Evolutionary conservation across 2,329 filamentous ascomycete genomes (phyloP), one percentile per base, ranked within the genome.

Genomic region (Botryosphaeria agaves): DNA sequence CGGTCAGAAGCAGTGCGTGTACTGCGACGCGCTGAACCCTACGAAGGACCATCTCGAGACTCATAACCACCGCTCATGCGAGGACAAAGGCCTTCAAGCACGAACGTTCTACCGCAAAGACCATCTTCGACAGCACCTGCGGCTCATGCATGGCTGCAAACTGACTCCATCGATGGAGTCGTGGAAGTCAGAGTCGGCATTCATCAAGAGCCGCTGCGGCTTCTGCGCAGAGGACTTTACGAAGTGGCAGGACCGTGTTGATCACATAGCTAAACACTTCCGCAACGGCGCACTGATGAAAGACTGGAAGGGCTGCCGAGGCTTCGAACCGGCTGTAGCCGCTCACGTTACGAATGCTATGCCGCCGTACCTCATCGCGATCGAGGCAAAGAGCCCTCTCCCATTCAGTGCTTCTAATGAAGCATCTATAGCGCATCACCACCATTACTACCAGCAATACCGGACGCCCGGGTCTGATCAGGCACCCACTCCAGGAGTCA

Each of bases 81-180:
- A 72, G 37, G 76, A 83, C 43, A 70, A 77, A 44, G 66, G 66
- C 3, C 38, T 63, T 1, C 62, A 69, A 32, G 74, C 80, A 39
- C 64, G 70, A 20, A 72, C 66, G 0, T 74, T 73, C 44, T 72
- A 69, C 41, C 56, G 69, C 16, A 73, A 73, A 45, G 69, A 74
- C 40, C 69, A 74, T 41, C 55, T 74, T 8, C 61, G 68, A 29
- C 69, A 74, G 41, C 69, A 74, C 44, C 48, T 73, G 18, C 59
- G 67, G 20, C 50, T 73, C 31, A 69, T 72, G 57, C 69, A 74
- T 41, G 58, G 60, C 36, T 64, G 62, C 39, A 79, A 77, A 37
- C 61, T 71, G 45, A 56, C 73, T 60, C 41, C 54, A 53, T 46
- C 58, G 53, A 75, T 71, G 75, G 39, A 84, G 65, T 69, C 68